phyloP scores from a whole-genome alignment of 192 early-diverging fungal species.

The Spinellus fusiger region DNA sequence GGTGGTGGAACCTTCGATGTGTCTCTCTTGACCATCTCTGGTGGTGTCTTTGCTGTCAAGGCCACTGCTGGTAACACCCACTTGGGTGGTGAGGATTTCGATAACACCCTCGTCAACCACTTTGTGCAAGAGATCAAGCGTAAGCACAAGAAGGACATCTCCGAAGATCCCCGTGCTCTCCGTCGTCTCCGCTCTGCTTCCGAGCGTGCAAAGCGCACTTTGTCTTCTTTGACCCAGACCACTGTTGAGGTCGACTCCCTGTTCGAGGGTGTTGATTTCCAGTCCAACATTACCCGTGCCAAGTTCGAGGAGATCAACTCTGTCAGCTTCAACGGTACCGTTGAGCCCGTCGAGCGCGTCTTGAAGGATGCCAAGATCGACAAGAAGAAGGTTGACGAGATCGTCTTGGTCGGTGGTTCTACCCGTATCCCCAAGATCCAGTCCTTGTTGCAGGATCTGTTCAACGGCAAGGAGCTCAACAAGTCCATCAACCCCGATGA shows the following conservation, averaged over 20 bases:
- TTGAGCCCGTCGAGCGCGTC: constrained; percentile 68
- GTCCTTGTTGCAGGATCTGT: constrained; percentile 87
- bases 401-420: constrained; percentile 96
- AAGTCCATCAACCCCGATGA: constrained; percentile 98
- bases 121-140: constrained; percentile 76
- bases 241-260: constrained; percentile 71
- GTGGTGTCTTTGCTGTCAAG: constrained; percentile 95
- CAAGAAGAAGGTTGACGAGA: constrained; percentile 79
- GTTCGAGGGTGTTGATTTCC: constrained; percentile 70
- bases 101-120: constrained; percentile 92
- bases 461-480: constrained; percentile 99
- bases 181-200: constrained; percentile 71
- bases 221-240: constrained; percentile 67
- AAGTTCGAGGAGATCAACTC: constrained; percentile 76
- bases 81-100: constrained; percentile 98
- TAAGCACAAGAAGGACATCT: constrained; percentile 69
- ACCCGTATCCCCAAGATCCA: constrained; percentile 99
- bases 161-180: constrained; percentile 64
- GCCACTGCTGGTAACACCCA: constrained; percentile 97
- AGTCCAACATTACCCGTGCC: constrained; percentile 71
- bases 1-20: constrained; percentile 99
- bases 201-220: constrained; percentile 72
- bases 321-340: constrained; percentile 56
- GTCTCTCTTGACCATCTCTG: constrained; percentile 90
- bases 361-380: constrained; percentile 69